Evolutionary conservation across 1,284 basidiomycete species (phyloP).

Genomic region (Phlebopus sp.): DNA sequence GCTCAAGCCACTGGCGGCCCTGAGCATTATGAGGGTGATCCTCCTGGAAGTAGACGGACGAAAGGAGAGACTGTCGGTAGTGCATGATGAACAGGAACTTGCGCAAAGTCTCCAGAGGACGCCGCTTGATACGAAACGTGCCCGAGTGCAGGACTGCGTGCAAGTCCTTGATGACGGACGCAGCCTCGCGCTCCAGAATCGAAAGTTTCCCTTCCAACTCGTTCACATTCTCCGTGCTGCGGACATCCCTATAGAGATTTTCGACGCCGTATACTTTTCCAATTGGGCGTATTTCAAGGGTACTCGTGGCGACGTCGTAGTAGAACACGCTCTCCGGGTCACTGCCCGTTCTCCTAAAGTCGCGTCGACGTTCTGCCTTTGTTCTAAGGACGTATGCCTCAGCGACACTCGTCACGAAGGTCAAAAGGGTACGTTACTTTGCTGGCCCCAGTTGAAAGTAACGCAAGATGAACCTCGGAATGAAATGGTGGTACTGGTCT

Average conservation of each 20-base stretch:
- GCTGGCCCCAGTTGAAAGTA: constrained; percentile 8
- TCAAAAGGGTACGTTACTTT: background rate
- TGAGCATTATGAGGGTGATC: constrained; percentile 20
- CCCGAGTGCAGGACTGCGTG: constrained; percentile 12
- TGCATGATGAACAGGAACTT: constrained; percentile 37
- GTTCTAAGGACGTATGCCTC: background rate
- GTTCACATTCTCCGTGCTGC: constrained; percentile 20
- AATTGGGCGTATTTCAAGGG: constrained; percentile 21
- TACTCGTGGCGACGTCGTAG: constrained; percentile 24
- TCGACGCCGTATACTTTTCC: constrained; percentile 25
- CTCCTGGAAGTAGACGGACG: constrained; percentile 24
- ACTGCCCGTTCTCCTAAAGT: constrained; percentile 5
- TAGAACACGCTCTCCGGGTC: constrained; percentile 20
- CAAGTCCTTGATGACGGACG: constrained; percentile 19
- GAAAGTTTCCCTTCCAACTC: constrained; percentile 26
- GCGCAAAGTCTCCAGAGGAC: constrained; percentile 25
- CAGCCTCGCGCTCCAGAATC: constrained; percentile 27
- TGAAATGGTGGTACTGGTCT: constrained; percentile 11
- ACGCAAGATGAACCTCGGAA: constrained; percentile 12
- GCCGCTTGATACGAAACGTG: constrained; percentile 23
- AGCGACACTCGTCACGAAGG: background rate
- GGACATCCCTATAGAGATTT: constrained; percentile 28
- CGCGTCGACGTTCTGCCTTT: constrained; percentile 3
- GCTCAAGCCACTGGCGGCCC: constrained; percentile 22
- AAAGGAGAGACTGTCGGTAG: constrained; percentile 19